Conservation (phyloP, 352 stramenopile species). For the Globisporangium sylvaticum region DNA sequence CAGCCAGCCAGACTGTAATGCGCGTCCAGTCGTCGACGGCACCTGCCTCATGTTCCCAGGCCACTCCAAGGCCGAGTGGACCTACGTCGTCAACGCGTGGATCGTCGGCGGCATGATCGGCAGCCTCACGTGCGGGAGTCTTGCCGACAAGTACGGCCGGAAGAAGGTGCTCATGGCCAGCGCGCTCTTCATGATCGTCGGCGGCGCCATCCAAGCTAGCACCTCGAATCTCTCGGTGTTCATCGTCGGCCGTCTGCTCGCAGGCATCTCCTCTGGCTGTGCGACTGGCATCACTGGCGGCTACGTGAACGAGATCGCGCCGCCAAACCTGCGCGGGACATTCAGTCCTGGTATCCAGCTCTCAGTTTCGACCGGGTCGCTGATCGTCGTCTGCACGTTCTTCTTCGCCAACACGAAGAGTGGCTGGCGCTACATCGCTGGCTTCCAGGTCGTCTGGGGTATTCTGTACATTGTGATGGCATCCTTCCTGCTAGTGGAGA, state of each 20-base stretch:
- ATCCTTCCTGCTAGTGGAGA: conserved; percentile 41
- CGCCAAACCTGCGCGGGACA: conserved; percentile 32
- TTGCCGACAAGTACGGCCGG: conserved; percentile 41
- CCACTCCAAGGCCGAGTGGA: conserved; percentile 50
- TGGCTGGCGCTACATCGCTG: conserved; percentile 56
- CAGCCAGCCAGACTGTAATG: conserved; percentile 40
- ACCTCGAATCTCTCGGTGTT: conserved; percentile 30
- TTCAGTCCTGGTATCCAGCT: conserved; percentile 42
- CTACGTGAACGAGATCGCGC: conserved; percentile 49
- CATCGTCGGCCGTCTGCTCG: conserved; percentile 36
- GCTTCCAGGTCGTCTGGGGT: conserved; percentile 27
- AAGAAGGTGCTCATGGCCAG: conserved; percentile 24
- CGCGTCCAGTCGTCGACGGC: conserved; percentile 28
- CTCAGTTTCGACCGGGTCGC: conserved; percentile 35
- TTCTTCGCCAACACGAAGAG: conserved; percentile 42
- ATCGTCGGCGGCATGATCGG: conserved; percentile 53
- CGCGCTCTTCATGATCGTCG: conserved; percentile 37
- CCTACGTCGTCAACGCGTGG: conserved; percentile 45
- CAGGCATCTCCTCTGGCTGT: conserved; percentile 37
- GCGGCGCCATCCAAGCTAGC: conserved; percentile 25
- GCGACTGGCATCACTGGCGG: conserved; percentile 28
- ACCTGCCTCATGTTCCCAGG: conserved; percentile 57
- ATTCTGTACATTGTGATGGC: conserved; percentile 28
- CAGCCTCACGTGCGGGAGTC: conserved; percentile 26
- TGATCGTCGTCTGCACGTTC: conserved; percentile 42